These are phyloP conservation scores for Aspergillus coremiiformis DNA, from an alignment of 495 filamentous ascomycete species.

Conservation along the genomic window DNA sequence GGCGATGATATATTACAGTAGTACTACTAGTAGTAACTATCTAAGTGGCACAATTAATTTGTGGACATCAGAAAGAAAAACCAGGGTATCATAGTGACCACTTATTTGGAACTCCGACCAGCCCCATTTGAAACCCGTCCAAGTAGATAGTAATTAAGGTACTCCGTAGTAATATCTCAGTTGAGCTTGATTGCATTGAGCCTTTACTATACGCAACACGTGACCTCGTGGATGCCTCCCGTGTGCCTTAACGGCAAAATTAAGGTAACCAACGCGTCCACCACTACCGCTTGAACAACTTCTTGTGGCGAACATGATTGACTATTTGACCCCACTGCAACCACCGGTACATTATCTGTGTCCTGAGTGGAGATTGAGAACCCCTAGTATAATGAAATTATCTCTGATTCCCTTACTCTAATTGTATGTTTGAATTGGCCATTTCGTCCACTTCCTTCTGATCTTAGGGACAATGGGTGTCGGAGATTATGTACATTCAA, in stretches of 20 bases:
- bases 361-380: neutral
- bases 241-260: slow-evolving; percentile 11
- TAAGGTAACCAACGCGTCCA: slow-evolving; percentile 12
- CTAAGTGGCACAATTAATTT: too few species aligned
- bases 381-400: neutral
- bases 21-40: too few species aligned
- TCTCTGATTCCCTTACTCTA: neutral
- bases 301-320: neutral
- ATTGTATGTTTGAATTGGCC: neutral
- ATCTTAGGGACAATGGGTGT: slow-evolving; percentile 31
- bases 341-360: neutral
- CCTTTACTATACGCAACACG: slow-evolving; percentile 29
- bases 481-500: slow-evolving; percentile 40
- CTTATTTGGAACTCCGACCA: too few species aligned
- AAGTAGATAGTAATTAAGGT: neutral
- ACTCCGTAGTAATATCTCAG: neutral
- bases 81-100: too few species aligned
- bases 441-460: neutral
- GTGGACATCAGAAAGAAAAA: too few species aligned
- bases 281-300: neutral
- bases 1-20: too few species aligned
- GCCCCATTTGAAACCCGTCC: too few species aligned
- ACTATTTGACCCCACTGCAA: neutral
- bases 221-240: slow-evolving; percentile 27
- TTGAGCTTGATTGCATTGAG: neutral